phyloP scores from a whole-genome alignment of 2,329 filamentous ascomycete genomes.

The Ampelomyces quisqualis region DNA sequence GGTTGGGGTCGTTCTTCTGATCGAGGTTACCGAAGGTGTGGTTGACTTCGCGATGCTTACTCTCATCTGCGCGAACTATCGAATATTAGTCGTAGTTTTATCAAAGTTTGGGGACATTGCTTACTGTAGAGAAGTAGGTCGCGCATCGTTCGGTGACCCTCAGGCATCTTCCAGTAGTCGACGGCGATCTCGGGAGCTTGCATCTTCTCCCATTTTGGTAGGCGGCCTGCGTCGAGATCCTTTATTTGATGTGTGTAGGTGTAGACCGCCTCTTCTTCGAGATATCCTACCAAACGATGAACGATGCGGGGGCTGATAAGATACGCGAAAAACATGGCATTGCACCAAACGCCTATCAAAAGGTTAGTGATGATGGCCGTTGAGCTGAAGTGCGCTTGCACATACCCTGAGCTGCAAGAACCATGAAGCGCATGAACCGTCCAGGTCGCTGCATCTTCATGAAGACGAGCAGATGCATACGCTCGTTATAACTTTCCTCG shows the following conservation, averaged over 20 bases:
- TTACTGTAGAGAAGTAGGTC: conserved; percentile 83
- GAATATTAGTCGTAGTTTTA: conserved; percentile 8
- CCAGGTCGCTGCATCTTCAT: conserved; percentile 87
- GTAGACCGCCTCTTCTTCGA: conserved; percentile 95
- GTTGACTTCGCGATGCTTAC: conserved; percentile 82
- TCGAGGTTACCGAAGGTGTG: conserved; percentile 89
- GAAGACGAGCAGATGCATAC: conserved; percentile 91
- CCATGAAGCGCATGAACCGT: conserved; percentile 88
- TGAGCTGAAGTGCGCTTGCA: no score
- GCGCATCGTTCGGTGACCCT: conserved; percentile 76
- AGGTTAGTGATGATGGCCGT: background rate
- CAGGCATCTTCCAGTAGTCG: conserved; percentile 91
- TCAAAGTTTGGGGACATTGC: conserved; percentile 36
- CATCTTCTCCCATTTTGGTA: conserved; percentile 80
- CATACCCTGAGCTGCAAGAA: conserved; percentile 79
- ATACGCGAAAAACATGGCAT: conserved; percentile 86
- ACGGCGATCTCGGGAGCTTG: conserved; percentile 84
- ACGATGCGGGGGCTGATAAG: conserved; percentile 82
- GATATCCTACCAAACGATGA: conserved; percentile 93
- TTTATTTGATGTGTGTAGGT: conserved; percentile 89
- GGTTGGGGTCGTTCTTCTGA: conserved; percentile 85
- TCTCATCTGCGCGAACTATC: conserved; percentile 42
- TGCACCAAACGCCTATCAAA: conserved; percentile 73
- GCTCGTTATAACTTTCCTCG: conserved; percentile 88
- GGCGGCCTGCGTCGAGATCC: conserved; percentile 80